Evolutionary conservation across 768 basidiomycete genomes (phyloP).

Genomic region (Amanita pallidorosea): DNA sequence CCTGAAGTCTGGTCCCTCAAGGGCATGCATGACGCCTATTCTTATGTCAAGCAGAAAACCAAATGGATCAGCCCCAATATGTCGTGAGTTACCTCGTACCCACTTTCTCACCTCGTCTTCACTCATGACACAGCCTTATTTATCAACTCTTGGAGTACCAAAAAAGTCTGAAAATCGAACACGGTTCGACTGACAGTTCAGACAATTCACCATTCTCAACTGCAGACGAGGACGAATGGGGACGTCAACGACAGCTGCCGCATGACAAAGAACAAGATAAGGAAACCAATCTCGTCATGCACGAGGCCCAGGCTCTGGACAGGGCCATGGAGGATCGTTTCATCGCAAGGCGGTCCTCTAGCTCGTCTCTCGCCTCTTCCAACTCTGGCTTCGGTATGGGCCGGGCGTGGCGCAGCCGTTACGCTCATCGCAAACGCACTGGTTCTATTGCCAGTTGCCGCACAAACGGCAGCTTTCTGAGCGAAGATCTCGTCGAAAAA

Average conservation of each 20-base stretch:
- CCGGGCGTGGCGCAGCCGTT: constrained; percentile 52
- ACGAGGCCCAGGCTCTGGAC: constrained; percentile 75
- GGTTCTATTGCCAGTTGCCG: constrained; percentile 65
- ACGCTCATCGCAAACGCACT: constrained; percentile 56
- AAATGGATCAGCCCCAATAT: constrained; percentile 88
- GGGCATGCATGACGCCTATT: constrained; percentile 86
- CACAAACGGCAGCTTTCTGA: constrained; percentile 59
- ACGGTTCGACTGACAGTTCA: constrained; percentile 38
- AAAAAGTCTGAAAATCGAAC: constrained; percentile 48
- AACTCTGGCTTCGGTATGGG: constrained; percentile 58
- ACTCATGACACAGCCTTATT: constrained; percentile 52
- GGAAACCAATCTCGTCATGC: constrained; percentile 50
- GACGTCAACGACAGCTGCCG: constrained; percentile 49
- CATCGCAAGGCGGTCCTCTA: constrained; percentile 61
- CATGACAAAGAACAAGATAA: constrained; percentile 47
- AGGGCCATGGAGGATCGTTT: constrained; percentile 82
- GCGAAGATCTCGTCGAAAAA: constrained; percentile 74
- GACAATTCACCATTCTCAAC: constrained; percentile 37
- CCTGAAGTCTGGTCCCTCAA: constrained; percentile 69
- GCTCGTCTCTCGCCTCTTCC: constrained; percentile 47
- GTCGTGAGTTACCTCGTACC: constrained; percentile 52
- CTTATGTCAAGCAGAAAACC: constrained; percentile 84
- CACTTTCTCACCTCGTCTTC: constrained; percentile 8
- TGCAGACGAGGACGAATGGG: constrained; percentile 73
- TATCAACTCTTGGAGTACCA: constrained; percentile 92